These are phyloP conservation scores for Diaporthe batatas DNA, from an alignment of 2,329 filamentous ascomycete genomes.

Conservation along the genomic window DNA sequence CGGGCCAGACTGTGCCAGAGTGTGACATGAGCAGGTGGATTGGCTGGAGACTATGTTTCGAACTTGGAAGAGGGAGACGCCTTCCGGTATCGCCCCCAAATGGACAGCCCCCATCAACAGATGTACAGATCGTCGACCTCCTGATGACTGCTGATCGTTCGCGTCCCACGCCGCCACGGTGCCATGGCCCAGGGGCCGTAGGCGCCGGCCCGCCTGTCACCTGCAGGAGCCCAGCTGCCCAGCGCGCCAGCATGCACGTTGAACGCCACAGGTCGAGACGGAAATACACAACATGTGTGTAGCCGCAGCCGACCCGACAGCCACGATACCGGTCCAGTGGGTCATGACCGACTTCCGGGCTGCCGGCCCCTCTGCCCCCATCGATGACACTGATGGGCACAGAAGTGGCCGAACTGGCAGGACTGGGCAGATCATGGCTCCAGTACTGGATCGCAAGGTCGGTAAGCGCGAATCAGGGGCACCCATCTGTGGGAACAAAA, in stretches of 20 bases:
- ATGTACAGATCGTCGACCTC: slow-evolving; percentile 34
- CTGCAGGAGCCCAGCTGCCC: slow-evolving; percentile 33
- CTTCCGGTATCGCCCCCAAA: not conserved
- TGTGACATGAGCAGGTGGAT: slow-evolving; percentile 13
- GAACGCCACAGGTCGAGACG: slow-evolving; percentile 38
- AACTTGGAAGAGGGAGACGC: slow-evolving; percentile 5
- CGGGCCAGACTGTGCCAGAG: not conserved
- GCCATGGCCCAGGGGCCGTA: not conserved
- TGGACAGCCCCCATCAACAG: not conserved
- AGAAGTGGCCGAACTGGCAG: not conserved
- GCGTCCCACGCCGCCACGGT: not conserved
- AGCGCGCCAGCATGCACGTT: not conserved
- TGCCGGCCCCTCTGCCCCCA: slow-evolving; percentile 22
- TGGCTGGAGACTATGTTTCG: slow-evolving; percentile 26
- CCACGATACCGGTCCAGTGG: slow-evolving; percentile 38
- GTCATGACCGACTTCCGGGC: slow-evolving; percentile 37
- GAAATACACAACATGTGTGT: slow-evolving; percentile 12
- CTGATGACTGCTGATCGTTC: slow-evolving; percentile 35
- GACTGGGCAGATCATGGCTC: not conserved
- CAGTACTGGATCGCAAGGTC: slow-evolving; percentile 27
- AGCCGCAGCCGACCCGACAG: slow-evolving; percentile 36
- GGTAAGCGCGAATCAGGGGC: slow-evolving; percentile 15
- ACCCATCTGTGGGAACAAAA: slow-evolving; percentile 29
- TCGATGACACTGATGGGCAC: not conserved
- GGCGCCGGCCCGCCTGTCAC: slow-evolving; percentile 30